Evolutionary conservation across 2,329 filamentous ascomycete species (phyloP).

Genomic region (Falciphora oryzae): DNA sequence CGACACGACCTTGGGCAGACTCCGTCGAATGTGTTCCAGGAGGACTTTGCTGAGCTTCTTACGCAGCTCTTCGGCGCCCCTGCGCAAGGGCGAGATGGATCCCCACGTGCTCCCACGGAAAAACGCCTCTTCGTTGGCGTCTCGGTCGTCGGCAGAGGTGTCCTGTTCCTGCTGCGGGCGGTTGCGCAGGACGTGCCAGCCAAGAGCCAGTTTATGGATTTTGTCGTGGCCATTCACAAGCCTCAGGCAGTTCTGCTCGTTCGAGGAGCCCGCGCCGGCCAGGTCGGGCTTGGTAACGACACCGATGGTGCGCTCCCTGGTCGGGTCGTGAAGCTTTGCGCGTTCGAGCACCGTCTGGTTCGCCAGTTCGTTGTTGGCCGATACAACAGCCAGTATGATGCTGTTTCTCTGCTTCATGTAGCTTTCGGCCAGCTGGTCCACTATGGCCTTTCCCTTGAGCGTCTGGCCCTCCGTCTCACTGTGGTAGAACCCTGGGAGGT

Average conservation of each 20-base stretch:
- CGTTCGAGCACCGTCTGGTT: constrained; percentile 51
- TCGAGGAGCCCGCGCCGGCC: constrained; percentile 28
- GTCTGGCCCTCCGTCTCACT: constrained; percentile 39
- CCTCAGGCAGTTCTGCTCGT: constrained; percentile 31
- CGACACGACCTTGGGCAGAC: constrained; percentile 37
- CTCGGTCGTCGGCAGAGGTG: constrained; percentile 27
- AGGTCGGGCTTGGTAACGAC: constrained; percentile 54
- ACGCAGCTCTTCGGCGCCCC: constrained; percentile 44
- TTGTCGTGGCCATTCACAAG: neutral
- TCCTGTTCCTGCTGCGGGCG: constrained; percentile 29
- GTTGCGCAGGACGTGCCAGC: constrained; percentile 49
- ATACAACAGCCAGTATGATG: constrained; percentile 55
- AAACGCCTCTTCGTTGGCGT: constrained; percentile 35
- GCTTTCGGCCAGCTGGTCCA: constrained; percentile 39
- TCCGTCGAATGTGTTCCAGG: constrained; percentile 36
- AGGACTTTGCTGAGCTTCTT: constrained; percentile 45
- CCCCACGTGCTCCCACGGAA: constrained; percentile 37
- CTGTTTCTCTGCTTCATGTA: constrained; percentile 53
- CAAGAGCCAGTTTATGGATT: constrained; percentile 35
- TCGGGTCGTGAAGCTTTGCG: constrained; percentile 31
- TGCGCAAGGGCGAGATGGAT: constrained; percentile 23
- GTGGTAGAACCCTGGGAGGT: constrained; percentile 52
- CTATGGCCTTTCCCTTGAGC: constrained; percentile 34
- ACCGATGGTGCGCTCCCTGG: constrained; percentile 41
- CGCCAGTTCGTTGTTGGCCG: constrained; percentile 44